Evolutionary conservation across 805 yeast genomes (phyloP).

Genomic region (Teunomyces lycoperdinae): DNA sequence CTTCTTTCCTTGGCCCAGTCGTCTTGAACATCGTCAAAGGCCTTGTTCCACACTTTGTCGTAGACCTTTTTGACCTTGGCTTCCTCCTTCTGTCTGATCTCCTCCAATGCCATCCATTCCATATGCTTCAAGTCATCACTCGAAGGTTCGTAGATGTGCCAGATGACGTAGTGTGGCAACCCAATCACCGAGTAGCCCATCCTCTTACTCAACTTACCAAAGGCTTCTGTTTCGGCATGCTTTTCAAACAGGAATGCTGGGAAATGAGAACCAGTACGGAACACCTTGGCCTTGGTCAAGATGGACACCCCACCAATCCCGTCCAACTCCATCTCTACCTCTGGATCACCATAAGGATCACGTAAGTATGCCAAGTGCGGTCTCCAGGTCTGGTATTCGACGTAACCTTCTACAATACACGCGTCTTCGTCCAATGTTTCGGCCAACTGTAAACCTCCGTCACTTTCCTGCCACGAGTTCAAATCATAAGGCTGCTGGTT

Average conservation of each 20-base stretch:
- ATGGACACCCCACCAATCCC: conserved; percentile 98
- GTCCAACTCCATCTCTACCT: conserved; percentile 87
- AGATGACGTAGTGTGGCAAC: conserved; percentile 63
- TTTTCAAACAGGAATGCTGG: conserved; percentile 95
- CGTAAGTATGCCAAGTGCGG: conserved; percentile 93
- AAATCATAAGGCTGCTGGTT: conserved; percentile 82
- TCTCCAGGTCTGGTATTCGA: conserved; percentile 97
- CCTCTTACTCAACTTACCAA: conserved; percentile 81
- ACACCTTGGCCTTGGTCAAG: conserved; percentile 80
- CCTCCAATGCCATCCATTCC: conserved; percentile 89
- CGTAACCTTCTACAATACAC: conserved; percentile 95
- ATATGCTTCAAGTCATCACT: conserved; percentile 82
- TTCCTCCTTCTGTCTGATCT: conserved; percentile 60
- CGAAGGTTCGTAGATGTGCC: conserved; percentile 80
- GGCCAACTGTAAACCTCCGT: conserved; percentile 78
- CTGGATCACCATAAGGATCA: conserved; percentile 93
- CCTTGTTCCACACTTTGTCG: conserved; percentile 70
- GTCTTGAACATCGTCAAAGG: conserved; percentile 71
- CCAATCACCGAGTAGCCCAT: conserved; percentile 90
- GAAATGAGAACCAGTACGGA: conserved; percentile 86
- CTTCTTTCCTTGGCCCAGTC: conserved; percentile 73
- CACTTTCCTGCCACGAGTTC: conserved; percentile 84
- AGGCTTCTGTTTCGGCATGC: conserved; percentile 98
- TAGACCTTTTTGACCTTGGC: conserved; percentile 62
- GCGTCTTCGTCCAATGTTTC: conserved; percentile 83